phyloP scores from a whole-genome alignment of 2,329 filamentous ascomycete species.

The Aspergillus sclerotialis region DNA sequence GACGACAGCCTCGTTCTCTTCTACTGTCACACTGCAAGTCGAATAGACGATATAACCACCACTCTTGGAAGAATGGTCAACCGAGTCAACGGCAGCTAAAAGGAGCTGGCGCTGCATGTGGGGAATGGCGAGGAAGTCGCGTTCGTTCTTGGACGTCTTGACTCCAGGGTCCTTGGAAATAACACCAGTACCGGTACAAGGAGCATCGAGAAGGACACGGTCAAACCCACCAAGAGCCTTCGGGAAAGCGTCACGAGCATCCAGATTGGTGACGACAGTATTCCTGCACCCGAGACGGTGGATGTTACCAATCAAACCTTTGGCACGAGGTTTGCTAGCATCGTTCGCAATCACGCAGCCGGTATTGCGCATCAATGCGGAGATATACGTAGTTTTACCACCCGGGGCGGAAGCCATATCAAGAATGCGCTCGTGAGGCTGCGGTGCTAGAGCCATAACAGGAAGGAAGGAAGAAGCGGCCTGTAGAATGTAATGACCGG shows the following conservation, averaged over 20 bases:
- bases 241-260: constrained; percentile 80
- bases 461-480: constrained; percentile 94
- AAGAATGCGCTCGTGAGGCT: constrained; percentile 84
- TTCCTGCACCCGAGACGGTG: constrained; percentile 92
- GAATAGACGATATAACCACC: constrained; percentile 96
- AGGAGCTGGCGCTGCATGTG: constrained; percentile 94
- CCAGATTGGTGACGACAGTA: constrained; percentile 90
- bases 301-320: constrained; percentile 96
- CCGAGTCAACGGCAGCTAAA: constrained; percentile 87
- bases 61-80: constrained; percentile 84
- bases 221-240: constrained; percentile 94
- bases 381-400: constrained; percentile 92
- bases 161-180: constrained; percentile 95
- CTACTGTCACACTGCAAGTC: constrained; percentile 88
- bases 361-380: constrained; percentile 97
- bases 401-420: constrained; percentile 94
- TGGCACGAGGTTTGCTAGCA: constrained; percentile 84
- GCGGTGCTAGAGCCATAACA: constrained; percentile 92
- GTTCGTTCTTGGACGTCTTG: constrained; percentile 97
- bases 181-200: constrained; percentile 93
- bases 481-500: constrained; percentile 96
- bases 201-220: constrained; percentile 85
- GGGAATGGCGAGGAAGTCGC: constrained; percentile 86
- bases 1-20: constrained; percentile 90
- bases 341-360: constrained; percentile 95